Base-by-base conservation (phyloP, 345 rosid species). In the Arabidopsis suecica region DNA sequence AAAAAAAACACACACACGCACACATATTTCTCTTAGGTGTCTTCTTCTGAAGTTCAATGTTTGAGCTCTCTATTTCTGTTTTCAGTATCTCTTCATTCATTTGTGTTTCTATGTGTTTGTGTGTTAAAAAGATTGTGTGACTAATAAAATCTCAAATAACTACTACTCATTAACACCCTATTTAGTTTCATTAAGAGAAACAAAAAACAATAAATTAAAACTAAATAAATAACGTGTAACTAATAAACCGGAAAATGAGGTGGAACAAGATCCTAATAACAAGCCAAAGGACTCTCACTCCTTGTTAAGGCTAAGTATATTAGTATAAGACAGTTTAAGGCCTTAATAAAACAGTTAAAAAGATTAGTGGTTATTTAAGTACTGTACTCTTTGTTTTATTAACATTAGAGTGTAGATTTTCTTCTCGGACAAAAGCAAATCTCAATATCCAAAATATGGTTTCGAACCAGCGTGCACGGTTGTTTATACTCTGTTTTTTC, bases 221-320 rank as follows among this genome's bases (percentile, higher is more conserved):
- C 32, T 28, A 28, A 28, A 5, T 18, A 30, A 57, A 34, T 4
- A 2, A 23, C 22, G 22, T 20, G 22, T 20, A 61, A 61, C 16
- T 34, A 45, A 28, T 25, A 12, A 25, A 57, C 53, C 67, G 71
- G 28, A 30, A 59, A 30, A 38, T n/a, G n/a, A 58, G 62, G 54
- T 47, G 2, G 55, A 71, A 64, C 3, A 55, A 38, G 76, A 77
- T 77, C 80, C 80, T 77, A 77, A 71, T 30, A 48, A 57, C 55
- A 64, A 71, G 80, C 71, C 72, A 65, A 77, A 49, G 2, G 47
- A 71, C 61, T 71, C 73, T 68, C 61, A 20, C 22, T 20, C 22
- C 22, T 20, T 20, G 22, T 20, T 20, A 20, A 20, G 22, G 22
- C 22, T 20, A 20, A 20, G 22, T 20, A 20, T 20, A 20, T 20